Conservation (phyloP, 2,329 filamentous ascomycete genomes). For the Aspergillus terreus region DNA sequence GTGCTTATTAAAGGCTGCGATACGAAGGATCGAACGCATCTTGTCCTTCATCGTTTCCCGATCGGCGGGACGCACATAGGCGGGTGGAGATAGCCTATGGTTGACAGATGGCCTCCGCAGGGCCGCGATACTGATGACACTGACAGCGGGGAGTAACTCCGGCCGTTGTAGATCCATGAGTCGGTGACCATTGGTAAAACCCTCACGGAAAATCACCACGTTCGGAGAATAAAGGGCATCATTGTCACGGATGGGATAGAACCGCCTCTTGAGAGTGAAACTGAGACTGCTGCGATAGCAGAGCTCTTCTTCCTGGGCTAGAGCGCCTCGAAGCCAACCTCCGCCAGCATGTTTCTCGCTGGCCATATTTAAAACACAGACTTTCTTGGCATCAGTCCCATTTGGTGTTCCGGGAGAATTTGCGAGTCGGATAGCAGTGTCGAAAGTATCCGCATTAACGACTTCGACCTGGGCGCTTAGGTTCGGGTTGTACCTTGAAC, state of each 20-base stretch:
- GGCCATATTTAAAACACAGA: constrained; percentile 66
- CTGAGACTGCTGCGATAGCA: constrained; percentile 57
- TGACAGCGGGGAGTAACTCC: constrained; percentile 48
- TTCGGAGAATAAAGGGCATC: constrained; percentile 58
- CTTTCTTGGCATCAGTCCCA: constrained; percentile 31
- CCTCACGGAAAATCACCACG: constrained; percentile 57
- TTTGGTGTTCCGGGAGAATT: constrained; percentile 17
- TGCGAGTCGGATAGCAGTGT: constrained; percentile 49
- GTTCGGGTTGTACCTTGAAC: constrained; percentile 42
- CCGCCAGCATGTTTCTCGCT: constrained; percentile 58
- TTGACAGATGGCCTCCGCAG: constrained; percentile 40
- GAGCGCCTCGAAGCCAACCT: constrained; percentile 58
- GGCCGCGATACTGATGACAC: constrained; percentile 60
- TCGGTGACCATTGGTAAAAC: constrained; percentile 44
- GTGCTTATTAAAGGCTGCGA: constrained; percentile 57
- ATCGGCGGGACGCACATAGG: constrained; percentile 44
- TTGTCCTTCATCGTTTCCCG: constrained; percentile 58
- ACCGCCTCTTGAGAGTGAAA: constrained; percentile 36
- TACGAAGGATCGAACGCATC: constrained; percentile 59
- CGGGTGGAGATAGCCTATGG: constrained; percentile 6
- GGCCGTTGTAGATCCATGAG: constrained; percentile 42
- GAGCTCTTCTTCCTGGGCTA: constrained; percentile 67
- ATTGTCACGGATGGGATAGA: constrained; percentile 53
- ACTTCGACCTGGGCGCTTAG: constrained; percentile 44
- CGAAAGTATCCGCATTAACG: constrained; percentile 56